Conservation (phyloP, 306 rosid species). For the Cajanus cajan region DNA sequence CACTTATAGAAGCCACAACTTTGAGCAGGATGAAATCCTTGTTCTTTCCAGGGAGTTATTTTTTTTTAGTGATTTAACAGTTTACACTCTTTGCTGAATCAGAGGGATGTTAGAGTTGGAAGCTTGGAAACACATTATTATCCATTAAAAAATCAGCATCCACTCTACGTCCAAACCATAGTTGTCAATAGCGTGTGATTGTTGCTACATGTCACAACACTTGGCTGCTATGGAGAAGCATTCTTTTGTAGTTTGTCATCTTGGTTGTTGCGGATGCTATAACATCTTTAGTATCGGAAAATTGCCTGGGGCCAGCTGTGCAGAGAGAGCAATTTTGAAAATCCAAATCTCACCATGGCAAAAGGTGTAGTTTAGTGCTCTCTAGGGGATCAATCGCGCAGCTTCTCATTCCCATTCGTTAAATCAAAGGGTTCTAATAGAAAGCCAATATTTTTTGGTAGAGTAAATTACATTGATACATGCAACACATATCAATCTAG, state of each 20-base stretch:
- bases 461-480: no score
- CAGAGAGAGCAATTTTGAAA: background rate
- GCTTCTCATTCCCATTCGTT: background rate
- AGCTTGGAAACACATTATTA: background rate
- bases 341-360: background rate
- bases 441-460: no score
- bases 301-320: background rate
- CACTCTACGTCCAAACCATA: background rate
- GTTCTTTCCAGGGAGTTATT: no score
- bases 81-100: background rate
- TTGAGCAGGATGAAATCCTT: background rate
- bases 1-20: background rate
- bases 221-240: background rate
- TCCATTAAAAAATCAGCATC: background rate
- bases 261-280: background rate
- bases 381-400: background rate
- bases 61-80: background rate
- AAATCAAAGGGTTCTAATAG: no score
- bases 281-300: background rate
- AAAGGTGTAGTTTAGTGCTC: background rate
- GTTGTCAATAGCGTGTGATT: background rate
- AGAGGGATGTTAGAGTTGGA: background rate
- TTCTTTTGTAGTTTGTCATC: background rate
- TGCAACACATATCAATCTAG: background rate
- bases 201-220: background rate